A percentile compares a stretch with the other conserved stretches of the same genome.
Evolutionary conservation across 1,139 yeast genomes (phyloP).

Genomic region (Kodamaea anthophila): DNA sequence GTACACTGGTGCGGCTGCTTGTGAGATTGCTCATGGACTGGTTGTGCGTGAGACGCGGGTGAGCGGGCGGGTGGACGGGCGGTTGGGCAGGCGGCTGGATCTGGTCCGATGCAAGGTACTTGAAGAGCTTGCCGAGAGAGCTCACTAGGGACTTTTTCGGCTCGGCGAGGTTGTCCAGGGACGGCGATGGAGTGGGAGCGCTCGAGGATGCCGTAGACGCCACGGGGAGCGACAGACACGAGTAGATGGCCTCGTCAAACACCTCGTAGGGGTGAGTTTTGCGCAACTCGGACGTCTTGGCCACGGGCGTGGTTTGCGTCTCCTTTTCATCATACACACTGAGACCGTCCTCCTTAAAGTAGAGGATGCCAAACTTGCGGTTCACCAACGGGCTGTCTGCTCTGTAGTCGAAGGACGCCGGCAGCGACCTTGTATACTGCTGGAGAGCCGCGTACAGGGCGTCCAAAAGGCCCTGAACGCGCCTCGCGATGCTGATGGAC

Average conservation of each 20-base stretch:
- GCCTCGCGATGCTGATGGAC: slow-evolving; percentile 26
- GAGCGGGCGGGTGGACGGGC: slow-evolving; percentile 6
- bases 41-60: slow-evolving; percentile 2
- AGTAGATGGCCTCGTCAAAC: slow-evolving; percentile 70
- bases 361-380: slow-evolving; percentile 41
- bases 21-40: slow-evolving; percentile 5
- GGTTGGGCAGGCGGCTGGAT: slow-evolving; percentile 10
- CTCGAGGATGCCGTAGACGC: slow-evolving; percentile 7
- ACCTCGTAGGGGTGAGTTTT: slow-evolving; percentile 65
- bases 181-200: slow-evolving; percentile 4
- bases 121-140: slow-evolving; percentile 36
- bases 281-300: slow-evolving; percentile 29
- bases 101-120: slow-evolving; percentile 27
- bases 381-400: slow-evolving; percentile 51
- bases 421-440: slow-evolving; percentile 8
- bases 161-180: slow-evolving; percentile 6
- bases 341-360: slow-evolving; percentile 28
- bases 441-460: slow-evolving; percentile 19
- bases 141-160: slow-evolving; percentile 23
- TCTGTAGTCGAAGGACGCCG: slow-evolving; percentile 18
- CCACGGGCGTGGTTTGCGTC: slow-evolving; percentile 11
- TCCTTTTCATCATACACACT: slow-evolving; percentile 13
- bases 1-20: slow-evolving; percentile 8
- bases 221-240: slow-evolving; percentile 37
- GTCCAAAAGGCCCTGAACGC: slow-evolving; percentile 25